Conservation (phyloP, 1,284 basidiomycete genomes). For the Ceratobasidium theobromae region DNA sequence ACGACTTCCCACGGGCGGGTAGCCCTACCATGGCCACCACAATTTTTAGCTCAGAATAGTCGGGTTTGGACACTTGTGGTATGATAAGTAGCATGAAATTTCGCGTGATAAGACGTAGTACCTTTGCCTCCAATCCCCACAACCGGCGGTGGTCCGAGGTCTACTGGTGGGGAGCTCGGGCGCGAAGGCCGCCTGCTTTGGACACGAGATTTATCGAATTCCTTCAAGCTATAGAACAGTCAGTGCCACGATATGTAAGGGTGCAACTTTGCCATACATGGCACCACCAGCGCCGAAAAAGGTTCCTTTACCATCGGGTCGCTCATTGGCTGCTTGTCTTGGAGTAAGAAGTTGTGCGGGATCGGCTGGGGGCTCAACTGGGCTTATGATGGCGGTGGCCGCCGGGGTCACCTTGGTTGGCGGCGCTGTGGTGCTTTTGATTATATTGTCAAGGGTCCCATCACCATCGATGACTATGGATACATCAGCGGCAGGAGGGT, state of each 20-base stretch:
- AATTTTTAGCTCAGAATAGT: constrained; percentile 98
- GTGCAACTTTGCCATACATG: not conserved
- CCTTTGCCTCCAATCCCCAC: constrained; percentile 83
- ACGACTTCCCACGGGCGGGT: constrained; percentile 82
- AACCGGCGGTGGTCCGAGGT: constrained; percentile 58
- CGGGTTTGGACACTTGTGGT: constrained; percentile 82
- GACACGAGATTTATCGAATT: constrained; percentile 72
- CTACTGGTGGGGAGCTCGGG: constrained; percentile 58
- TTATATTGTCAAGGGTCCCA: not conserved
- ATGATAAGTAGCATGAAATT: constrained; percentile 5
- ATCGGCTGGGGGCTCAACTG: not conserved
- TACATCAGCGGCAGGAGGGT: constrained; percentile 12
- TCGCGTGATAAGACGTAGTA: constrained; percentile 39
- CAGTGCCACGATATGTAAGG: not conserved
- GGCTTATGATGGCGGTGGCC: not conserved
- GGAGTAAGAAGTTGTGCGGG: not conserved
- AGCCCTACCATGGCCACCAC: constrained; percentile 95
- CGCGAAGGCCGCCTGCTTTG: constrained; percentile 66
- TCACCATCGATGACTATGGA: not conserved
- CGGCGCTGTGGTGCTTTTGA: not conserved
- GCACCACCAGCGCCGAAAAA: constrained; percentile 28
- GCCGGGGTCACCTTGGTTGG: not conserved
- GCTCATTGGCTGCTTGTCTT: constrained; percentile 18
- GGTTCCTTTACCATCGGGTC: constrained; percentile 21
- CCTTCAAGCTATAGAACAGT: constrained; percentile 60